A percentile compares a stretch with the other conserved stretches of the same genome.
phyloP scores from a whole-genome alignment of 2,329 filamentous ascomycete genomes.

The Diaporthe citri region DNA sequence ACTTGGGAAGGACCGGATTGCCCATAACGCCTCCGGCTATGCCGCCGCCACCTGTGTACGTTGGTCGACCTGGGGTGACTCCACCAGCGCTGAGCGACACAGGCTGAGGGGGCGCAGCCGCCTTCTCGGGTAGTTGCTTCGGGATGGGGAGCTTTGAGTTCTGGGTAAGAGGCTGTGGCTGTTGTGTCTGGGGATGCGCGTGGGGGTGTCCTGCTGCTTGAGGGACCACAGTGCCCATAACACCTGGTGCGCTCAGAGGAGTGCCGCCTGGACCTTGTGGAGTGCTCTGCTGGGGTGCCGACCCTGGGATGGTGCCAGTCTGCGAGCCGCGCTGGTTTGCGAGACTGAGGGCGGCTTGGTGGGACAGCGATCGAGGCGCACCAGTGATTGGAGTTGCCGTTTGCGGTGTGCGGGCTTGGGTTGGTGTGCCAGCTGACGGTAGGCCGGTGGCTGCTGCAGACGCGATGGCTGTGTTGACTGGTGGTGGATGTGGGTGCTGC shows the following conservation, averaged over 20 bases:
- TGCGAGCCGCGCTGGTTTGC: constrained; percentile 57
- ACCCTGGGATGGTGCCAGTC: constrained; percentile 43
- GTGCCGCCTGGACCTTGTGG: constrained; percentile 38
- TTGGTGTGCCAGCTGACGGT: constrained; percentile 60
- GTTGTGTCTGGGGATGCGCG: constrained; percentile 59
- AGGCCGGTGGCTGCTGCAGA: constrained; percentile 51
- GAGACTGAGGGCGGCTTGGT: constrained; percentile 63
- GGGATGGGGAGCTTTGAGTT: constrained; percentile 80
- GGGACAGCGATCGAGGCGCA: constrained; percentile 58
- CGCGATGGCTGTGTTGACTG: constrained; percentile 48
- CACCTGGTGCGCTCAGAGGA: constrained; percentile 40
- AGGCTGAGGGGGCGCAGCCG: constrained; percentile 77
- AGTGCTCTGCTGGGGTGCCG: constrained; percentile 37
- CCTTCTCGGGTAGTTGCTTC: constrained; percentile 78
- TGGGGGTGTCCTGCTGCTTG: constrained; percentile 57
- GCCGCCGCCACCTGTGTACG: constrained; percentile 82
- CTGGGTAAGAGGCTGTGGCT: constrained; percentile 51
- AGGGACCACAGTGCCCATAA: constrained; percentile 43
- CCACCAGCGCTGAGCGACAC: constrained; percentile 75
- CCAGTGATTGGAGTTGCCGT: constrained; percentile 55
- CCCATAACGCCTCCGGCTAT: constrained; percentile 85
- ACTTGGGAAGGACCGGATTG: constrained; percentile 85
- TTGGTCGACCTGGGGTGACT: constrained; percentile 78
- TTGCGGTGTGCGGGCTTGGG: constrained; percentile 64
- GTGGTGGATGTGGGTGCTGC: constrained; percentile 43